A percentile compares a stretch with the other conserved stretches of the same genome.
Evolutionary conservation across 164 flowering plant species (phyloP).

Genomic region (Cinnamomum micranthum): DNA sequence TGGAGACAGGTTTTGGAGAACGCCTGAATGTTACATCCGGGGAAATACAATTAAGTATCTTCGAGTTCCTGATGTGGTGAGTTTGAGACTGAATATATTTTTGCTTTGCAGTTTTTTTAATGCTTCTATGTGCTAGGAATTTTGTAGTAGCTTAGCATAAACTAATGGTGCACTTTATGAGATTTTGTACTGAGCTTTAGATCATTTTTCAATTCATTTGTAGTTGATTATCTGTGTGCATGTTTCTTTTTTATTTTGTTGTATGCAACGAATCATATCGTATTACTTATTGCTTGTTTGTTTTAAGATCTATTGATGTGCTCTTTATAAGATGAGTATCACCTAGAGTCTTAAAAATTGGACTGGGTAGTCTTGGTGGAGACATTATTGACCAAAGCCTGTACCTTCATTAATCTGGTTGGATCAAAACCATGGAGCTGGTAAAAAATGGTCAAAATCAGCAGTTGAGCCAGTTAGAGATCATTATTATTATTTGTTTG

Average conservation of each 20-base stretch:
- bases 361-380: too few relatives aligned
- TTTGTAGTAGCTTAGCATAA: background rate
- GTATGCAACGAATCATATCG: too few relatives aligned
- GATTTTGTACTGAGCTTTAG: background rate
- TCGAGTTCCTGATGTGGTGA: constrained; percentile 98
- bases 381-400: constrained; percentile 8
- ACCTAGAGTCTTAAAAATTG: too few relatives aligned
- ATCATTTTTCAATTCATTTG: background rate
- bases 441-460: too few relatives aligned
- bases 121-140: background rate
- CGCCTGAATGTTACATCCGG: constrained; percentile 96
- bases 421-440: too few relatives aligned
- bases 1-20: constrained; percentile 97
- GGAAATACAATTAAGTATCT: constrained; percentile 98
- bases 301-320: too few relatives aligned
- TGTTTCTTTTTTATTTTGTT: too few relatives aligned
- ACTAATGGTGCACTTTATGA: background rate
- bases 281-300: too few relatives aligned
- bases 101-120: background rate
- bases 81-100: background rate
- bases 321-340: too few relatives aligned
- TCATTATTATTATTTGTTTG: too few relatives aligned
- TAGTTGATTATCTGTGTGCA: too few relatives aligned
- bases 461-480: too few relatives aligned
- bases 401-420: background rate